Conservation (phyloP, 2,329 filamentous ascomycete genomes). For the Fusarium redolens region DNA sequence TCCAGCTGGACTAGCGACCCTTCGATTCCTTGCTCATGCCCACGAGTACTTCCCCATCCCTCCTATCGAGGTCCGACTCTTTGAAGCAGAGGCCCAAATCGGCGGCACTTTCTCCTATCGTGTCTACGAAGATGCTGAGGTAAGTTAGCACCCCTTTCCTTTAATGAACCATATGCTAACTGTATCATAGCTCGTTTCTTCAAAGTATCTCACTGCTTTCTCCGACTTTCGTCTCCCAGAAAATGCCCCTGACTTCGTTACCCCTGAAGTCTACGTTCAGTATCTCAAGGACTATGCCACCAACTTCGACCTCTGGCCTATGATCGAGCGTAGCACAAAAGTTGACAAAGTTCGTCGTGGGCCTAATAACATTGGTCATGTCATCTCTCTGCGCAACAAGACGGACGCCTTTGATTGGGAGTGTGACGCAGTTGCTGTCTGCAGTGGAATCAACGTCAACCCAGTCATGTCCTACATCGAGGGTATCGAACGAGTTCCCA, state of each 20-base stretch:
- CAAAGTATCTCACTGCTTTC: conserved; percentile 62
- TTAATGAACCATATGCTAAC: neutral
- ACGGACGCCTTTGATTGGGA: conserved; percentile 40
- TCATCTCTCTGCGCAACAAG: conserved; percentile 24
- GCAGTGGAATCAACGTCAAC: conserved; percentile 57
- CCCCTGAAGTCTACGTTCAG: conserved; percentile 52
- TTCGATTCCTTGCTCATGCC: conserved; percentile 54
- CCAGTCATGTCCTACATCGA: conserved; percentile 54
- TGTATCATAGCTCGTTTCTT: conserved; percentile 56
- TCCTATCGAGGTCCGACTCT: conserved; percentile 56
- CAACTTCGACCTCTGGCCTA: conserved; percentile 51
- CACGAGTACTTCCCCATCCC: conserved; percentile 52
- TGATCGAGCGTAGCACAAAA: conserved; percentile 51
- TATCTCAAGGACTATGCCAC: conserved; percentile 57
- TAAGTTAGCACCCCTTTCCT: neutral
- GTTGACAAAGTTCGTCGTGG: conserved; percentile 47
- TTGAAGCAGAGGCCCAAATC: conserved; percentile 57
- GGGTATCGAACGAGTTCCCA: conserved; percentile 52
- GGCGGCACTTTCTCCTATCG: conserved; percentile 61
- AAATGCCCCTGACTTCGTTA: conserved; percentile 58
- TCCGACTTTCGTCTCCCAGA: conserved; percentile 59
- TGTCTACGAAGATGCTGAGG: conserved; percentile 61
- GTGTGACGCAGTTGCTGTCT: conserved; percentile 60
- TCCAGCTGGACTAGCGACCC: conserved; percentile 55
- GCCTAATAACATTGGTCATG: conserved; percentile 1